Base-by-base conservation (phyloP, 805 yeast species). In the Metschnikowia baotianmanensis region DNA sequence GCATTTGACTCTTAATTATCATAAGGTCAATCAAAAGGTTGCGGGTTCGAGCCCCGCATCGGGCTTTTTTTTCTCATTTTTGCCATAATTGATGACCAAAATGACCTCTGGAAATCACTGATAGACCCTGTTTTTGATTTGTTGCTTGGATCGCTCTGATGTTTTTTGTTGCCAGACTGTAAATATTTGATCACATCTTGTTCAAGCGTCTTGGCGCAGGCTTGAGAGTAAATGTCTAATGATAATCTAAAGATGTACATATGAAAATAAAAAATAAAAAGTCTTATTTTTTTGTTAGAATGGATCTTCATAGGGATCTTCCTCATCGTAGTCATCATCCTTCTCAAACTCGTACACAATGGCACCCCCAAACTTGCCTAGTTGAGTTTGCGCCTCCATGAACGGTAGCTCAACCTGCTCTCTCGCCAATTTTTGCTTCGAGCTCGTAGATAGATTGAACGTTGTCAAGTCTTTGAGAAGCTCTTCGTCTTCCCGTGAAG, bases 321-420 rank as follows among this genome's bases (percentile, higher is more conserved):
- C 98, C 60, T 91, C 99, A 57, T 91, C 99, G 57, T 90, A 91
- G 61, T 91, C 99, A 59, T 91, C 99, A 61, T 91, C 98, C 57
- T 90, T 87, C 55, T 93, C 98, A 58, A 82, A 93, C 57, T 93
- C 93, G 57, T 91, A 91, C 4, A 91, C 95, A 51, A 93, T 90
- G 1, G 99, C 97, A 15, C 98, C 96, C 39, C 96, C 96, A 15
- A 58, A 51, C 2, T 69, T 57, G 0, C 76, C 76, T 36, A 77
- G 67, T 24, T 79, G 76, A 42, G 77, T 71, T 56, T 91, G 98
- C 0, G 98, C 98, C 49, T 84, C 86, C 69, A 91, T 67, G 60
- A 72, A 91, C n/a, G 99, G 99, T 44, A 91, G 69, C 34, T 85
- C 95, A 3, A 93, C 96, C 46, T 84, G 81, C 19, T 87, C 96